These are phyloP conservation scores for Begonia loranthoides DNA, from an alignment of 306 rosid genomes.

Conservation along the genomic window DNA sequence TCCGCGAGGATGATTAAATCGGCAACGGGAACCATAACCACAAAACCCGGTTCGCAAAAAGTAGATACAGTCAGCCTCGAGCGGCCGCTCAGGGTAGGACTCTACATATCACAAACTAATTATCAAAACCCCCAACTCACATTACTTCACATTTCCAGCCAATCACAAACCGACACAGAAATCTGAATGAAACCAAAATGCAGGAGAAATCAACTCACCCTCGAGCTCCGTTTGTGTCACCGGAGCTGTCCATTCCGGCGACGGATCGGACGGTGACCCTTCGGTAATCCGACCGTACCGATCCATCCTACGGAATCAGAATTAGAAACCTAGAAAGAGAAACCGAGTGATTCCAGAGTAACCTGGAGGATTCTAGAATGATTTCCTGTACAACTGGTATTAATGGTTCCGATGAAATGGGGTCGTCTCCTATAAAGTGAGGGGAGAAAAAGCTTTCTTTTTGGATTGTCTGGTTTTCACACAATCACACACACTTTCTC, in stretches of 20 bases:
- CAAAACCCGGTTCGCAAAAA: conserved; percentile 69
- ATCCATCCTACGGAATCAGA: conserved; percentile 65
- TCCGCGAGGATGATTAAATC: conserved; percentile 91
- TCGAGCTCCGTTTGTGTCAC: conserved; percentile 41
- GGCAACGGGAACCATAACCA: conserved; percentile 79
- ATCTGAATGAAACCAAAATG: conserved; percentile 28
- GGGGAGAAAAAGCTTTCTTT: neutral
- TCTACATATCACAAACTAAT: conserved; percentile 40
- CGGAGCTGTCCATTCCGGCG: conserved; percentile 52
- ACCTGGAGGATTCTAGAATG: neutral
- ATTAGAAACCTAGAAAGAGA: neutral
- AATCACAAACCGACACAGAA: conserved; percentile 16
- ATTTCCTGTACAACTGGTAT: neutral
- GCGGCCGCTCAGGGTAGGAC: conserved; percentile 73
- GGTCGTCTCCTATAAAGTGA: neutral
- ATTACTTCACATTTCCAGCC: conserved; percentile 16
- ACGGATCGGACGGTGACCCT: conserved; percentile 75
- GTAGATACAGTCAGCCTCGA: conserved; percentile 71
- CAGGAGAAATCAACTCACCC: conserved; percentile 31
- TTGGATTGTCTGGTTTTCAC: neutral
- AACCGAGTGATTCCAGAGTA: neutral
- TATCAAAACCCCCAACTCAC: conserved; percentile 28
- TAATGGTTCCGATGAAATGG: neutral
- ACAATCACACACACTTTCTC: neutral
- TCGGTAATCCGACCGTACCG: conserved; percentile 59